These are phyloP conservation scores for Carpinus viminea DNA, from an alignment of 306 rosid genomes.

Conservation along the genomic window DNA sequence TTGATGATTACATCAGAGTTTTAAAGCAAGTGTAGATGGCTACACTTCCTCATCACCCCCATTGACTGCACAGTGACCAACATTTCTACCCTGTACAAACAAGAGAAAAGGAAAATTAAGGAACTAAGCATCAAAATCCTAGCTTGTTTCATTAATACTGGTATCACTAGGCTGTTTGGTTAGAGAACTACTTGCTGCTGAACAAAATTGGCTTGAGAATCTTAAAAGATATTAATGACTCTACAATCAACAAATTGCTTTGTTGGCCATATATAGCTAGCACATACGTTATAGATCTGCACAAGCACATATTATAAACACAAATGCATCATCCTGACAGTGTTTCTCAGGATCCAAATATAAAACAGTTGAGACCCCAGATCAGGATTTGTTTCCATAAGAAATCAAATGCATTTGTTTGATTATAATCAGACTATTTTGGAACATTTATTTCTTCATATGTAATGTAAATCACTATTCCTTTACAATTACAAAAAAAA, in stretches of 20 bases:
- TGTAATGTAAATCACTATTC: background rate
- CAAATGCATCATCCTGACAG: background rate
- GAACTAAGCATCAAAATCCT: background rate
- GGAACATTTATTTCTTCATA: background rate
- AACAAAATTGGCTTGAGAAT: background rate
- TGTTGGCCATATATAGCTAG: background rate
- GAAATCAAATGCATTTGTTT: background rate
- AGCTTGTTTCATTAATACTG: no score
- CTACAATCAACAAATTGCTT: background rate
- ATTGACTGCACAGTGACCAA: constrained; percentile 65
- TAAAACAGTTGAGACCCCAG: background rate
- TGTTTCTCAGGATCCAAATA: background rate
- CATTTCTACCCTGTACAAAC: constrained; percentile 64
- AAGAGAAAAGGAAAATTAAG: background rate
- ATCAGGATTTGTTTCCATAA: background rate
- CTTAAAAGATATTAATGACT: background rate
- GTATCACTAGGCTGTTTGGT: no score
- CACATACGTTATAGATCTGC: background rate
- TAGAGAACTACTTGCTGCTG: background rate
- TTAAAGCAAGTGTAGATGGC: background rate
- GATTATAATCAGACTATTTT: background rate
- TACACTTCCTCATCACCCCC: constrained; percentile 50
- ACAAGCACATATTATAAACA: background rate
- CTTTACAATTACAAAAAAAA: background rate
- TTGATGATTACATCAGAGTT: background rate